Evolutionary conservation across 2,329 filamentous ascomycete genomes (phyloP).

Genomic region (Juglanconis juglandina): DNA sequence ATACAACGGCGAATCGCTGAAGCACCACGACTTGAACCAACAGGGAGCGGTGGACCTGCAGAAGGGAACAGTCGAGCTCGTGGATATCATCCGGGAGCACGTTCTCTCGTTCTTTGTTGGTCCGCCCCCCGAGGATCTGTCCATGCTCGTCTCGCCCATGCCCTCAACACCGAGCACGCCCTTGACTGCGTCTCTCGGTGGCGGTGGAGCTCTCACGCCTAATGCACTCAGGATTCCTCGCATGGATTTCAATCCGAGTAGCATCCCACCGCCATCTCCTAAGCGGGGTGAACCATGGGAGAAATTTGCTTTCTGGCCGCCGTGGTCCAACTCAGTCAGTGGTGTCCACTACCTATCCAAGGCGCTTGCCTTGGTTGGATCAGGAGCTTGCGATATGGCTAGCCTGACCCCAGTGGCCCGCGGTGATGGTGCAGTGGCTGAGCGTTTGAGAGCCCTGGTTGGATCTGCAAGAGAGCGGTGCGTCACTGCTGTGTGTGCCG

Average conservation of each 20-base stretch:
- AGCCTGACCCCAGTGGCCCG: conserved; percentile 64
- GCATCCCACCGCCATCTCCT: conserved; percentile 72
- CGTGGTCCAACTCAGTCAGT: conserved; percentile 84
- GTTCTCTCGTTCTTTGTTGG: conserved; percentile 81
- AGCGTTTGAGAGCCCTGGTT: conserved; percentile 73
- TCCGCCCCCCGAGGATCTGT: conserved; percentile 86
- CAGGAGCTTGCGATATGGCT: conserved; percentile 81
- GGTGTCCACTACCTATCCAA: conserved; percentile 87
- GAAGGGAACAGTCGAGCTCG: conserved; percentile 76
- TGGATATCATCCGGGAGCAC: conserved; percentile 76
- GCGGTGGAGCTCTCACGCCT: conserved; percentile 41
- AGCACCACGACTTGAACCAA: conserved; percentile 75
- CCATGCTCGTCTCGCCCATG: conserved; percentile 77
- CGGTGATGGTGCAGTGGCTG: conserved; percentile 55
- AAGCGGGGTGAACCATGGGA: conserved; percentile 85
- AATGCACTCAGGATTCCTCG: conserved; percentile 64
- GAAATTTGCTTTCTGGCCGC: conserved; percentile 93
- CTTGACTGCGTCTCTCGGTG: conserved; percentile 42
- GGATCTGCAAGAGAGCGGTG: conserved; percentile 78
- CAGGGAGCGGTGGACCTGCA: conserved; percentile 70
- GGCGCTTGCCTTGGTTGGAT: conserved; percentile 78
- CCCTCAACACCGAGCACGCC: conserved; percentile 69
- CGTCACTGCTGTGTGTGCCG: conserved; percentile 78
- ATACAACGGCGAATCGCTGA: conserved; percentile 74
- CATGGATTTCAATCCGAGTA: conserved; percentile 76